Evolutionary conservation across 2,329 filamentous ascomycete species (phyloP).

Genomic region (Aspergillus sp.): DNA sequence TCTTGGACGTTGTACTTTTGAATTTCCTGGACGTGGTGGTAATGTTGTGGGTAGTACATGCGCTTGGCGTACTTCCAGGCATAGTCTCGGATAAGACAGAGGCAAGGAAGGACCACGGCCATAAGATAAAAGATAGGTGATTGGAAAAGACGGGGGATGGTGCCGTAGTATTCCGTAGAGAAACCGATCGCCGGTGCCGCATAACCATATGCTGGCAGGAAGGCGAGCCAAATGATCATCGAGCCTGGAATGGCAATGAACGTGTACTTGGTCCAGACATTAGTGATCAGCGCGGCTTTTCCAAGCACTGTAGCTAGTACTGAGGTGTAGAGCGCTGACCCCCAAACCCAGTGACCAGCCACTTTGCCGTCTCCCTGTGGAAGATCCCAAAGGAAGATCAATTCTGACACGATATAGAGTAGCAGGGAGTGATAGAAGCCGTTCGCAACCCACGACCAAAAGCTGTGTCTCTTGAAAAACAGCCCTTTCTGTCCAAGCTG

Average conservation of each 20-base stretch:
- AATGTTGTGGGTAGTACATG: slow-evolving; percentile 94
- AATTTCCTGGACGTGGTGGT: slow-evolving; percentile 98
- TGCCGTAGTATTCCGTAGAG: slow-evolving; percentile 77
- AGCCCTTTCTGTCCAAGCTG: slow-evolving; percentile 85
- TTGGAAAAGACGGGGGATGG: slow-evolving; percentile 73
- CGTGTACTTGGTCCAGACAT: slow-evolving; percentile 98
- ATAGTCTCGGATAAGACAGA: slow-evolving; percentile 85
- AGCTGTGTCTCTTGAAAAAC: slow-evolving; percentile 91
- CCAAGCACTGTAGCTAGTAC: slow-evolving; percentile 90
- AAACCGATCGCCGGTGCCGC: slow-evolving; percentile 79
- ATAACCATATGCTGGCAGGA: slow-evolving; percentile 80
- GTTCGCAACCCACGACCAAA: slow-evolving; percentile 87
- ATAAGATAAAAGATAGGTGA: slow-evolving; percentile 90
- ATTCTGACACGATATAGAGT: slow-evolving; percentile 78
- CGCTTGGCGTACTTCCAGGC: slow-evolving; percentile 96
- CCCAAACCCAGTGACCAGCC: slow-evolving; percentile 97
- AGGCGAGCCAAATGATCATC: slow-evolving; percentile 84
- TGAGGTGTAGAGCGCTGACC: slow-evolving; percentile 86
- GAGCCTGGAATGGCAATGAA: slow-evolving; percentile 92
- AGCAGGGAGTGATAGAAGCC: slow-evolving; percentile 94
- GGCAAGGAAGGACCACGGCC: slow-evolving; percentile 68
- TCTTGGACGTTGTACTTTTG: slow-evolving; percentile 99
- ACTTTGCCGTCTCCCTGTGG: slow-evolving; percentile 73
- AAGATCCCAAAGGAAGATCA: slow-evolving; percentile 78
- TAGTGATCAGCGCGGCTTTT: slow-evolving; percentile 91